Evolutionary conservation across 2,329 filamentous ascomycete genomes (phyloP), one percentile per base, ranked within the genome.

Genomic region (Chrysosporium keratinophilum): DNA sequence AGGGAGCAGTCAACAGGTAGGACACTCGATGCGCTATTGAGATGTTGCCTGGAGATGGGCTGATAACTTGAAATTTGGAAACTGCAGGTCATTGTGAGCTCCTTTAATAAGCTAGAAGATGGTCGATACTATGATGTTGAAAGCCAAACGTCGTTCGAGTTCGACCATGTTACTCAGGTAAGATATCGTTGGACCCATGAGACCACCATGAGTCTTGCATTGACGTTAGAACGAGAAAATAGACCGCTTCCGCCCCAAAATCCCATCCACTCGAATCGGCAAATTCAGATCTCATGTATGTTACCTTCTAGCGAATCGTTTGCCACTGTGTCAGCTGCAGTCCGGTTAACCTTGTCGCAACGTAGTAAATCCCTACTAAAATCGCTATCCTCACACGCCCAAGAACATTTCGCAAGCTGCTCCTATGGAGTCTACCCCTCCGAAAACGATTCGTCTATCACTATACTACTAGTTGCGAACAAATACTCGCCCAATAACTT

Each of bases 401-500:
- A 81, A 60, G 93, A 98, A 69, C 93, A 98, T 74, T 98, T 90
- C 68, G 83, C 88, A 9, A 85, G 81, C 63, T 85, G 84, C 51
- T 82, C 86, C 11, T 85, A 85, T 61, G 88, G 90, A 60, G 87
- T 88, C 47, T 96, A 87, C 69, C 88, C 91, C 10, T 83, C 82
- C 61, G 81, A 88, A 62, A 77, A 84, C 59, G 87, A 91, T 68
- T 79, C 80, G 28, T 82, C 83, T 62, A 72, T 97, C 56, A 88
- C 89, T 46, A 77, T 96, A 59, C 72, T 95, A 52, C 82, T 95
- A 49, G 90, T 95, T 47, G 87, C 90, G 54, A 96, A 93, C 76
- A 96, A 96, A 71, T 97, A 97, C 76, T 95, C 87, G 64, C 93
- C 94, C 6, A 88, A 90, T 69, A 98, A 98, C 78, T 98, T 89